Evolutionary conservation across 2,329 filamentous ascomycete genomes (phyloP).

Genomic region (Plectosphaerella cucumerina): DNA sequence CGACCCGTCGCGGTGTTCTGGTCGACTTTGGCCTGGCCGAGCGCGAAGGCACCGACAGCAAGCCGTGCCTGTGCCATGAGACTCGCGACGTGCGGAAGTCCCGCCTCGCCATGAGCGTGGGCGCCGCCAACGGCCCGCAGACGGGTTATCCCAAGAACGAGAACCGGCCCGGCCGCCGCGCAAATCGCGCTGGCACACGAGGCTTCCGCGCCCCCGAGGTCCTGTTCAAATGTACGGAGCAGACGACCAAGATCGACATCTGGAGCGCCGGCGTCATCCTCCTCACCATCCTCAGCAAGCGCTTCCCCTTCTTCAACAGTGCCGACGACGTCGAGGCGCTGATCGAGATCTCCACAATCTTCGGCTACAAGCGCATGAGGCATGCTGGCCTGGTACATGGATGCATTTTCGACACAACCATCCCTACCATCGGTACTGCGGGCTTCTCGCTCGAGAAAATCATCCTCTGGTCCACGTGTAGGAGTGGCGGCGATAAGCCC

Average conservation of each 20-base stretch:
- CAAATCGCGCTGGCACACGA: conserved; percentile 90
- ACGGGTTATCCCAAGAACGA: conserved; percentile 85
- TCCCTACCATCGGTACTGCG: conserved; percentile 81
- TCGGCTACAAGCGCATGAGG: conserved; percentile 82
- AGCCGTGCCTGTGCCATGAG: conserved; percentile 79
- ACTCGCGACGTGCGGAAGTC: conserved; percentile 56
- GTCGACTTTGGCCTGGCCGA: conserved; percentile 99
- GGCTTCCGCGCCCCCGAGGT: conserved; percentile 97
- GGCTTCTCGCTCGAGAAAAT: conserved; percentile 92
- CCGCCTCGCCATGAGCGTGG: conserved; percentile 53
- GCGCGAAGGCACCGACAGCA: conserved; percentile 69
- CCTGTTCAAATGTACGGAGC: conserved; percentile 92
- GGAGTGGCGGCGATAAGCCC: conserved; percentile 51
- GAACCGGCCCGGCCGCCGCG: conserved; percentile 78
- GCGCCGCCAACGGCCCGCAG: conserved; percentile 49
- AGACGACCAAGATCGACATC: conserved; percentile 90
- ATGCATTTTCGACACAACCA: conserved; percentile 85
- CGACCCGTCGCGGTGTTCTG: conserved; percentile 76
- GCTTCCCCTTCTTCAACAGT: conserved; percentile 98
- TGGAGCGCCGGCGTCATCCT: conserved; percentile 98
- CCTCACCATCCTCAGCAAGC: conserved; percentile 84
- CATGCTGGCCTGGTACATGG: conserved; percentile 79
- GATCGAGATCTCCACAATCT: conserved; percentile 96
- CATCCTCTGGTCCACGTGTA: conserved; percentile 88
- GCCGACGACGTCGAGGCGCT: conserved; percentile 97